Evolutionary conservation across 768 basidiomycete genomes (phyloP).

Genomic region (Asterophora lycoperdoides): DNA sequence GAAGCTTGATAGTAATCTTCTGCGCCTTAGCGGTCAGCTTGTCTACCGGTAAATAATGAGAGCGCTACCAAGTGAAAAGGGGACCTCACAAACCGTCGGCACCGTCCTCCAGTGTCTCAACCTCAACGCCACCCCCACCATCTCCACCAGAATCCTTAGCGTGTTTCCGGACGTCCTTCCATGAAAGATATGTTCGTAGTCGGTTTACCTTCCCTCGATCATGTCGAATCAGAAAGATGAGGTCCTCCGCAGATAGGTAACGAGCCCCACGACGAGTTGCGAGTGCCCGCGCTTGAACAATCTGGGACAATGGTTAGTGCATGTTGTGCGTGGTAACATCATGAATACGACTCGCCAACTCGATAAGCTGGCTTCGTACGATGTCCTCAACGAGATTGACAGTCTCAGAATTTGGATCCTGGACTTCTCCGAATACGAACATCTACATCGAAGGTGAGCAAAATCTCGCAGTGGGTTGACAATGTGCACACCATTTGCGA

Average conservation of each 20-base stretch:
- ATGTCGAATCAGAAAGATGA: constrained; percentile 93
- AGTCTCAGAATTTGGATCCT: constrained; percentile 83
- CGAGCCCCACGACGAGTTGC: constrained; percentile 81
- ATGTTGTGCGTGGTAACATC: constrained; percentile 5
- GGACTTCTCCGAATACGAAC: constrained; percentile 96
- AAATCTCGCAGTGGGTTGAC: background rate
- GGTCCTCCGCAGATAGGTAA: constrained; percentile 86
- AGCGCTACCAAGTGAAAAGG: background rate
- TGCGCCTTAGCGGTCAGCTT: constrained; percentile 80
- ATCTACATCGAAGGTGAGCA: constrained; percentile 46
- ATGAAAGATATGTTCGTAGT: constrained; percentile 87
- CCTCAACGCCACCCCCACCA: constrained; percentile 74
- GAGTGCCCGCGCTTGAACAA: constrained; percentile 82
- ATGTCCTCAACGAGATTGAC: constrained; percentile 96
- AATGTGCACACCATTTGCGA: constrained; percentile 74
- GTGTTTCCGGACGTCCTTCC: constrained; percentile 96
- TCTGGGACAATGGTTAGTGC: constrained; percentile 38
- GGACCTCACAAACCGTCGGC: constrained; percentile 56
- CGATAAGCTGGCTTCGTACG: constrained; percentile 84
- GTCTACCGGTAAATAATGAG: constrained; percentile 37
- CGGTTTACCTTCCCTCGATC: constrained; percentile 93
- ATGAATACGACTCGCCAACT: constrained; percentile 54
- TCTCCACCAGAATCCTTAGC: constrained; percentile 88
- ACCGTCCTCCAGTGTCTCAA: constrained; percentile 80
- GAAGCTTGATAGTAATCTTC: constrained; percentile 91